Evolutionary conservation across 768 basidiomycete genomes (phyloP).

Genomic region (Piloderma croceum): DNA sequence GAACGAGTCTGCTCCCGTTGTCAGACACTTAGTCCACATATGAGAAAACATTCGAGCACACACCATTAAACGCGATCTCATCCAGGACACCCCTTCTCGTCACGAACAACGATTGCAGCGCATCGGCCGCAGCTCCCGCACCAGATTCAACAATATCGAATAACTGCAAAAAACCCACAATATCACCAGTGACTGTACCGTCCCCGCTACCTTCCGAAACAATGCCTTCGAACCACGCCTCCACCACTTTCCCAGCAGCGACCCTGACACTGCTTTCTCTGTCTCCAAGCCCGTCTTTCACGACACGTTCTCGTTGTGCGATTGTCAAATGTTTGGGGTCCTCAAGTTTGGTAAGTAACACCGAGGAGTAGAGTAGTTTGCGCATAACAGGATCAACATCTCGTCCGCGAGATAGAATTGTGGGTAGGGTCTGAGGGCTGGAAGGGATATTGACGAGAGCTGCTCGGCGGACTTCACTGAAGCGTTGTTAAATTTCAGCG

Average conservation of each 20-base stretch:
- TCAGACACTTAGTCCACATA: background rate
- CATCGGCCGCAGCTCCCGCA: slow-evolving; percentile 60
- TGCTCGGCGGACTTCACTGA: slow-evolving; percentile 82
- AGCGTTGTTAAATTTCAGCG: slow-evolving; percentile 1
- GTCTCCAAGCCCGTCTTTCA: slow-evolving; percentile 81
- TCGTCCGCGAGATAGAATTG: slow-evolving; percentile 68
- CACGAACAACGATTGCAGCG: slow-evolving; percentile 66
- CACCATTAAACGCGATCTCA: slow-evolving; percentile 64
- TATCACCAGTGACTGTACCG: slow-evolving; percentile 27
- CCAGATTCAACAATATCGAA: slow-evolving; percentile 53
- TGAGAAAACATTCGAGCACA: slow-evolving; percentile 18
- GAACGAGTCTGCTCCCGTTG: slow-evolving; percentile 48
- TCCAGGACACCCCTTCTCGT: slow-evolving; percentile 61
- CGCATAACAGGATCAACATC: slow-evolving; percentile 76
- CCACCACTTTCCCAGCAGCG: slow-evolving; percentile 68
- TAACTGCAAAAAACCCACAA: slow-evolving; percentile 46
- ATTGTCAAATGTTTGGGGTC: slow-evolving; percentile 65
- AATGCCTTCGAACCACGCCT: slow-evolving; percentile 67
- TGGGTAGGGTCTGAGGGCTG: slow-evolving; percentile 47
- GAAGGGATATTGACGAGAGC: slow-evolving; percentile 67
- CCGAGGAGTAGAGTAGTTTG: slow-evolving; percentile 59
- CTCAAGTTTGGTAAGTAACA: slow-evolving; percentile 44
- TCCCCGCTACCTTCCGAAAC: slow-evolving; percentile 28
- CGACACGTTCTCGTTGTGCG: slow-evolving; percentile 68
- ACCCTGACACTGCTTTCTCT: slow-evolving; percentile 67